Evolutionary conservation across 192 early-diverging fungal genomes (phyloP).

Genomic region (Backusella liffmaniae): DNA sequence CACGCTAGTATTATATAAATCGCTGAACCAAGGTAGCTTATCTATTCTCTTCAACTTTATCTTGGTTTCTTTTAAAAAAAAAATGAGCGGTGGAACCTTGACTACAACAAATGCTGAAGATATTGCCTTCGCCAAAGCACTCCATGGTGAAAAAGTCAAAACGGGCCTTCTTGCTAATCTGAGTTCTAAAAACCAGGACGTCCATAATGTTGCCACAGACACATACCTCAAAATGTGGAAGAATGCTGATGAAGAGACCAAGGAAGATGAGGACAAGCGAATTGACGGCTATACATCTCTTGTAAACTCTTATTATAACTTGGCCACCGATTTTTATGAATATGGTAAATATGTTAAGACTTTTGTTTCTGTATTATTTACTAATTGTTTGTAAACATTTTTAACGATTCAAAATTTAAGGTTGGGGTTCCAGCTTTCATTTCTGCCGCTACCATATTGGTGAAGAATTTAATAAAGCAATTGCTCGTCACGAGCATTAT

Average conservation of each 20-base stretch:
- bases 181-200: conserved; percentile 64
- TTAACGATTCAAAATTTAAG: conserved; percentile 38
- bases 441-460: conserved; percentile 81
- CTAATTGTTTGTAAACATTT: not conserved
- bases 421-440: conserved; percentile 92
- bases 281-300: conserved; percentile 61
- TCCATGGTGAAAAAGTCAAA: conserved; percentile 49
- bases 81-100: conserved; percentile 26
- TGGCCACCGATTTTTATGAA: conserved; percentile 84
- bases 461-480: conserved; percentile 75
- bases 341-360: conserved; percentile 34
- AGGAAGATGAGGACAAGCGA: conserved; percentile 64
- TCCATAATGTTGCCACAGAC: conserved; percentile 63
- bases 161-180: conserved; percentile 46
- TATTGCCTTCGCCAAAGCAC: conserved; percentile 47
- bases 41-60: not conserved
- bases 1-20: conserved; percentile 2
- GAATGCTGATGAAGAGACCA: conserved; percentile 43
- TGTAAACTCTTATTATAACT: conserved; percentile 81
- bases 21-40: not conserved
- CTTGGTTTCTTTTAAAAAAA: not conserved
- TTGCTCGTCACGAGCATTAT: conserved; percentile 90
- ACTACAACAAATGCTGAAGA: conserved; percentile 45
- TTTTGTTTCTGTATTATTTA: not conserved
- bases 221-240: conserved; percentile 75